Conservation (phyloP, 106 monocot genomes). For the Dioscorea alata region DNA sequence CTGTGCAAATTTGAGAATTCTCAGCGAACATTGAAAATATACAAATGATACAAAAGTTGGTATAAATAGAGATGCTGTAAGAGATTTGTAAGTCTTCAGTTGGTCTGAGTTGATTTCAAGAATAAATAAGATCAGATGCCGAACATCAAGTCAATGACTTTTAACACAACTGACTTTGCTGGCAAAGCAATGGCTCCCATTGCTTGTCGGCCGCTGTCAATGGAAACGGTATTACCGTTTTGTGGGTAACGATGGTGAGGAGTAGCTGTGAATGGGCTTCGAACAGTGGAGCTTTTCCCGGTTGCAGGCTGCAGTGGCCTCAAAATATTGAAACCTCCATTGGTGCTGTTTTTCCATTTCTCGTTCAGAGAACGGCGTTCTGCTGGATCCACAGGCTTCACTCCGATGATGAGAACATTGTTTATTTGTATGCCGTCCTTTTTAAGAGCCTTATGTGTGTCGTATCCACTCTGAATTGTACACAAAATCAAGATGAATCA, state of each 20-base stretch:
- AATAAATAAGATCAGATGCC: conserved; percentile 31
- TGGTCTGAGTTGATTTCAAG: no score
- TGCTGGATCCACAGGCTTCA: conserved; percentile 45
- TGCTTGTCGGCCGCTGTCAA: conserved; percentile 2
- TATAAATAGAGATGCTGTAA: no score
- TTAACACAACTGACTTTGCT: conserved; percentile 70
- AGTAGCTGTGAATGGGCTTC: conserved; percentile 6
- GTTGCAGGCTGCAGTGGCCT: conserved; percentile 24
- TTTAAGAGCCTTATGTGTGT: conserved; percentile 49
- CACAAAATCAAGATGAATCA: not conserved
- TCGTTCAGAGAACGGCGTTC: conserved; percentile 46
- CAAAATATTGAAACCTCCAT: conserved; percentile 31
- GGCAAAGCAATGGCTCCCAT: conserved; percentile 79
- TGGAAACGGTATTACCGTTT: conserved; percentile 1
- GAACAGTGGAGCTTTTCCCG: conserved; percentile 16
- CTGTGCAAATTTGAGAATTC: no score
- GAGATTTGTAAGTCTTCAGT: no score
- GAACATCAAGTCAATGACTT: conserved; percentile 93
- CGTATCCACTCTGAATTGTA: conserved; percentile 33
- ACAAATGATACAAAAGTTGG: no score
- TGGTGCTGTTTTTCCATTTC: conserved; percentile 20
- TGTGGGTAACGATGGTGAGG: conserved; percentile 11
- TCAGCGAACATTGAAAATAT: no score
- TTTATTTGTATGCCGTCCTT: conserved; percentile 53
- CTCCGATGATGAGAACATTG: conserved; percentile 46